Base-by-base conservation (phyloP, 1,284 basidiomycete species). In the Melampsora abietis-canadensis region DNA sequence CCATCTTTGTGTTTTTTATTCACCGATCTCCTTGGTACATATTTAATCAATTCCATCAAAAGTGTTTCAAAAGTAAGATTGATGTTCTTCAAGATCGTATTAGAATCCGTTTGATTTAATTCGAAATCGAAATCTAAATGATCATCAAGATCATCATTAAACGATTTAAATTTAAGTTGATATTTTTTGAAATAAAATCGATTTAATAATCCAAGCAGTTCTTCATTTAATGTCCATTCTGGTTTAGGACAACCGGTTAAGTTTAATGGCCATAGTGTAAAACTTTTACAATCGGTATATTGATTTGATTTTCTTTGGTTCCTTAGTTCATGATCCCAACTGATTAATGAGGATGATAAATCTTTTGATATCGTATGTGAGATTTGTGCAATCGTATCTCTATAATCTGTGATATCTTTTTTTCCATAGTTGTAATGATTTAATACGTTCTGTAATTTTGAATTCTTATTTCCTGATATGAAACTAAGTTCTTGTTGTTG, bases 181-280 rank as follows among this genome's bases (percentile, higher is more conserved):
- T 40, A 1, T 40, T 40, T 54, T 54, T 54, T 1, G 21, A 54
- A n/a, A 54, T 54, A 21, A 21, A 54, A 10, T 54, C 24, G 51
- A 54, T 54, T 54, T 21, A n/a, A 54, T 54, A 54, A 54, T 21
- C 51, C 51, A 1, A 21, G 6, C 1, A 72, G 21, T 30, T 72
- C 68, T 63, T 72, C 68, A 51, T 72, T 5, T 15, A 72, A 44
- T 15, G 44, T 64, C 68, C 68, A 72, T 34, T 72, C 47, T 2
- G 68, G 47, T 64, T 47, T 57, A 31, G 61, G 68, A 57, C 61
- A 70, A 47, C 37, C 14, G 24, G 37, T n/a, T 48, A 37, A 15
- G 5, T 44, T 40, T 21, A 72, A 37, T 10, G 68, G 68, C 68
- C 68, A 72, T 24, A 72, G 51, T 19, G 68, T 72, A n/a, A 72